A percentile compares a stretch with the other conserved stretches of the same genome.
Conservation (phyloP, 352 stramenopile species). For the Pythium phragmiticola region DNA sequence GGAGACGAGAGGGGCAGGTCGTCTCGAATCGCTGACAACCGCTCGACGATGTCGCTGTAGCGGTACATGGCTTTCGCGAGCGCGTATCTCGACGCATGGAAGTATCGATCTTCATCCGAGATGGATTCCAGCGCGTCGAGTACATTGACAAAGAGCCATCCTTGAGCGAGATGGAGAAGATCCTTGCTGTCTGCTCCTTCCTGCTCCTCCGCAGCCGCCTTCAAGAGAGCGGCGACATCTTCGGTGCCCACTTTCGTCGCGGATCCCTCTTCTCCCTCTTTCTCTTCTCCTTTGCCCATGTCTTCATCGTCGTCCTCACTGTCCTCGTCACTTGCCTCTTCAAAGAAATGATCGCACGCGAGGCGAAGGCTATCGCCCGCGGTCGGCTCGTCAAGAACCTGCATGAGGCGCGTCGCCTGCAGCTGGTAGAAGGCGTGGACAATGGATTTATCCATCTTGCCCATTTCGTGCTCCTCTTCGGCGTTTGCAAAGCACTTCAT, state of each 20-base stretch:
- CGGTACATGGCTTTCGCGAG: conserved; percentile 58
- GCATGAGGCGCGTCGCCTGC: conserved; percentile 57
- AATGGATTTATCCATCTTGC: conserved; percentile 67
- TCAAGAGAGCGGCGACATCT: conserved; percentile 40
- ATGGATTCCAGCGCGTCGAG: conserved; percentile 74
- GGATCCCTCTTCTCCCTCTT: conserved; percentile 30
- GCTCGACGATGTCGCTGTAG: conserved; percentile 36
- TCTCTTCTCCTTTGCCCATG: conserved; percentile 22
- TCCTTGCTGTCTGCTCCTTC: neutral
- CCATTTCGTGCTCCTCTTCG: conserved; percentile 53
- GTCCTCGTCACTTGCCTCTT: conserved; percentile 38
- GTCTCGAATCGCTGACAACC: neutral
- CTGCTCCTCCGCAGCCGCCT: neutral
- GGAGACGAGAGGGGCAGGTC: neutral
- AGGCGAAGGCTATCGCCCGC: conserved; percentile 35
- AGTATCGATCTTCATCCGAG: conserved; percentile 78
- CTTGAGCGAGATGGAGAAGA: conserved; percentile 30
- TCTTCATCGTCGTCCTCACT: conserved; percentile 22
- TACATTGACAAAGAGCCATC: conserved; percentile 60
- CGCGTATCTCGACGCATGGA: conserved; percentile 66
- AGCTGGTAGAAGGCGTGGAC: conserved; percentile 79
- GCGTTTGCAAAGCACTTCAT: conserved; percentile 54
- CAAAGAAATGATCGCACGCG: conserved; percentile 57
- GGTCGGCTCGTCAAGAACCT: conserved; percentile 35
- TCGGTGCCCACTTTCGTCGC: conserved; percentile 36